Percentiles rank a stretch among this genome's conserved stretches.
Evolutionary conservation across 164 flowering plant genomes (phyloP).

Genomic region (Berberis vulgaris): DNA sequence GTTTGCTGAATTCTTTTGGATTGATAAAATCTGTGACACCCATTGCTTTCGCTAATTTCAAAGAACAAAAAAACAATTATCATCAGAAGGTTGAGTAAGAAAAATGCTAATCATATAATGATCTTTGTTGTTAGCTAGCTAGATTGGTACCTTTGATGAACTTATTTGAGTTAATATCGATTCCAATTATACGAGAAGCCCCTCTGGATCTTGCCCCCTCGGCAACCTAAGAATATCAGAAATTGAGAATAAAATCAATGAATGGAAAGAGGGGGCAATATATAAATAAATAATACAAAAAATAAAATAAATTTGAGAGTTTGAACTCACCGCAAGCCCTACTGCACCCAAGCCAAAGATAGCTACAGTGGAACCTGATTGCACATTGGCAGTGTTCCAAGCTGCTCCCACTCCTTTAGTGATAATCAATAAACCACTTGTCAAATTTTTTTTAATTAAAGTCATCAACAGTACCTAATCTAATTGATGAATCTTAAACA

Average conservation of each 20-base stretch:
- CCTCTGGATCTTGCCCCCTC: constrained; percentile 65
- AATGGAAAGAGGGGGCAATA: no score
- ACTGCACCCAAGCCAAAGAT: constrained; percentile 73
- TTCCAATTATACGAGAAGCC: constrained; percentile 63
- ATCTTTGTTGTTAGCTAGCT: not conserved
- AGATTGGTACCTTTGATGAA: constrained; percentile 34
- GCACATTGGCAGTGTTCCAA: constrained; percentile 68
- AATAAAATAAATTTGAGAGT: not conserved
- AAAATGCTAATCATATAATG: not conserved
- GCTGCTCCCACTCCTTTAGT: constrained; percentile 60
- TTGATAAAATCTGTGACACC: constrained; percentile 67
- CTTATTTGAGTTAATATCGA: constrained; percentile 53
- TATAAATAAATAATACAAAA: not conserved
- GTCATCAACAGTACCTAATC: no score
- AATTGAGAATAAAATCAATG: no score
- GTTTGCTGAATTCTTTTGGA: constrained; percentile 35
- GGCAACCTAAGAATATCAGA: constrained; percentile 33
- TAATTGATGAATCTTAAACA: no score
- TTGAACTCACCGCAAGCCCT: constrained; percentile 57
- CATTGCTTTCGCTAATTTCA: constrained; percentile 30
- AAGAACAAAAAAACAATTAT: not conserved
- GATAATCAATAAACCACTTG: no score
- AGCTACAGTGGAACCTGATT: constrained; percentile 49
- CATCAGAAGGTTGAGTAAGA: not conserved
- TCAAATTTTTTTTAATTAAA: no score